These are phyloP conservation scores for Yamadazyma sp. DNA, from an alignment of 1,139 yeast species.

Conservation along the genomic window DNA sequence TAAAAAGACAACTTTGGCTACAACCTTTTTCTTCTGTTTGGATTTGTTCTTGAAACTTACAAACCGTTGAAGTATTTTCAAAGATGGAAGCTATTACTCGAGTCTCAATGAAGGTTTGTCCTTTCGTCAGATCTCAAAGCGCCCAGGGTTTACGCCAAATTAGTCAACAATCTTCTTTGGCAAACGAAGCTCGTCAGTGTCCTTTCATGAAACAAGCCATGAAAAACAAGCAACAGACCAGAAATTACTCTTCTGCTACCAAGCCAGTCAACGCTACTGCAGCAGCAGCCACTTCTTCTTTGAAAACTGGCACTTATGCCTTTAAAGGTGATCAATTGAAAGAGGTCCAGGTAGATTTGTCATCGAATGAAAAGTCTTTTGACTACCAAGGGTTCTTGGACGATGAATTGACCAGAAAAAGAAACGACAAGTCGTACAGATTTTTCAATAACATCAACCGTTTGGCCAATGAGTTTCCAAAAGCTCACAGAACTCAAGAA, in stretches of 20 bases:
- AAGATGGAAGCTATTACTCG: constrained; percentile 78
- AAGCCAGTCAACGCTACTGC: constrained; percentile 54
- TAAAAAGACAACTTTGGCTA: neutral
- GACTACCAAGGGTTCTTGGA: constrained; percentile 68
- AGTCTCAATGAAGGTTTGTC: constrained; percentile 79
- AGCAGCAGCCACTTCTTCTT: constrained; percentile 25
- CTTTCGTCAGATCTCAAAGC: constrained; percentile 75
- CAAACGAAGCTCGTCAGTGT: constrained; percentile 68
- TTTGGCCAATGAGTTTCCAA: constrained; percentile 88
- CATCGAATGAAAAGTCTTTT: constrained; percentile 47
- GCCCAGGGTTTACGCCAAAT: constrained; percentile 59
- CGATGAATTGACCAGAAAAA: constrained; percentile 66
- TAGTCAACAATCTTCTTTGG: constrained; percentile 46
- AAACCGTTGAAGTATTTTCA: neutral
- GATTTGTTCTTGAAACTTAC: too few relatives aligned
- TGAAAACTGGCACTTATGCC: constrained; percentile 33
- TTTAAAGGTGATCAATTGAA: constrained; percentile 29
- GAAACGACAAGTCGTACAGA: constrained; percentile 88
- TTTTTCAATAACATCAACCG: constrained; percentile 96
- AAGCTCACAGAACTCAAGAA: constrained; percentile 77
- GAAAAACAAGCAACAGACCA: constrained; percentile 31
- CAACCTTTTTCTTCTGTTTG: neutral
- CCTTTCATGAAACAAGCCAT: constrained; percentile 89
- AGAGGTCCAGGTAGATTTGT: constrained; percentile 29
- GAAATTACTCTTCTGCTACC: constrained; percentile 58